These are phyloP conservation scores for Herpotrichia juniperi DNA, from an alignment of 2,329 filamentous ascomycete genomes.

Conservation along the genomic window DNA sequence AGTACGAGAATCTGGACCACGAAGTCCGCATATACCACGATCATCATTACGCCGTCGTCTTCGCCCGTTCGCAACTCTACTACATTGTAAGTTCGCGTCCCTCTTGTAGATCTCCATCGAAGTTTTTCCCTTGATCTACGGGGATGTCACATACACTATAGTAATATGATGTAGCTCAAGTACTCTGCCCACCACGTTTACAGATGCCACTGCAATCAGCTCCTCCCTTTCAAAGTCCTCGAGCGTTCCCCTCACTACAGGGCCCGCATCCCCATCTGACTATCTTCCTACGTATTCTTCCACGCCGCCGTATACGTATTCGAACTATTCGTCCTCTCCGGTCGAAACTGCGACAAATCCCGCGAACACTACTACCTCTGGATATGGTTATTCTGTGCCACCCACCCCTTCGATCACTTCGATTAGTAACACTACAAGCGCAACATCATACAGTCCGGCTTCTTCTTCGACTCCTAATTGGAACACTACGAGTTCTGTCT, in stretches of 20 bases:
- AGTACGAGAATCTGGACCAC: constrained; percentile 10
- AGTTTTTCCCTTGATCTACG: neutral
- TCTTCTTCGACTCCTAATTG: neutral
- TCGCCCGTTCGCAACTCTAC: neutral
- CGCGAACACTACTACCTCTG: neutral
- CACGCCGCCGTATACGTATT: neutral
- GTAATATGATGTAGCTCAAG: constrained; percentile 11
- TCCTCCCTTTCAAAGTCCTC: constrained; percentile 10
- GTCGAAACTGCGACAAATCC: neutral
- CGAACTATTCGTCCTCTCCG: neutral
- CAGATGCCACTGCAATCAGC: constrained; percentile 24
- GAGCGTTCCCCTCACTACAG: neutral
- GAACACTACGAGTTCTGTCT: neutral
- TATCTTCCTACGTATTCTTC: neutral
- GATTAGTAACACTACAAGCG: neutral
- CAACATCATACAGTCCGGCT: neutral
- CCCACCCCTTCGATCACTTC: neutral
- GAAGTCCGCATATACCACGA: constrained; percentile 13
- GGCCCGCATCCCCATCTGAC: neutral
- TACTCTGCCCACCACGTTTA: constrained; percentile 1
- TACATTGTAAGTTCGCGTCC: neutral
- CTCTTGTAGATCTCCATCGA: neutral
- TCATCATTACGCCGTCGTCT: constrained; percentile 5
- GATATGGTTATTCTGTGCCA: neutral
- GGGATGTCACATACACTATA: neutral